Evolutionary conservation across 2,329 filamentous ascomycete species (phyloP), one percentile per base, ranked within the genome.

Genomic region (Endoconidiophora polonica): DNA sequence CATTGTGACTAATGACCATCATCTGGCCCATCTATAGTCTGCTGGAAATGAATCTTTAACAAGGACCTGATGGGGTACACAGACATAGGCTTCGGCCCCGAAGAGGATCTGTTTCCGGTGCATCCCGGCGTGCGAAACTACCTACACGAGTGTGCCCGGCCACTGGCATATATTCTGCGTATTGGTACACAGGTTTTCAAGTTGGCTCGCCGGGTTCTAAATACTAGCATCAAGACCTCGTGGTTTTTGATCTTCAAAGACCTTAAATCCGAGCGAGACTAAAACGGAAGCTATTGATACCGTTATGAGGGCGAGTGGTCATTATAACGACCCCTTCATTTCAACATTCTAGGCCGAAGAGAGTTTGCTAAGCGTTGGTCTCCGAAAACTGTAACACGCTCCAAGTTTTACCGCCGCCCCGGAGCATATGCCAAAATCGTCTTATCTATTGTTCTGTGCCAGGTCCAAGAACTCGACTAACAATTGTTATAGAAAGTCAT

Each of bases 301-400:
- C 0, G 67, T 81, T 0, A 64, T 79, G 0, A 69, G 81, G 3
- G 77, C 75, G 1, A 76, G 67, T 33, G 77, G 77, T 0, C 76
- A 79, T 55, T 81, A 74, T 55, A 70, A 65, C 26, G 73, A 79
- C 1, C 77, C 76, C 0, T 79, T 72, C 52, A 65, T 77, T 20
- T 70, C 73, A 1, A 62, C 0, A 67, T 76, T 14, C 58, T 66
- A 1, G 74, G 74, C 0, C 56, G 77, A 5, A 65, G 66, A 2
- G 64, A 67, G 40, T 68, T 72, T 50, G 68, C 73, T 53, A 63
- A 61, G 52, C 55, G 52, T 1, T 57, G 61, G 2, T 72, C 71
- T 0, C 5, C 26, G 6, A 73, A 72, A 0, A 70, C 69, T 41
- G 69, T 77, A 1, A 56, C 72, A 33, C 74, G 77, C 56, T 73